Evolutionary conservation across 371 early-diverging fungal species (phyloP).

Genomic region (Rhizopus microsporus): DNA sequence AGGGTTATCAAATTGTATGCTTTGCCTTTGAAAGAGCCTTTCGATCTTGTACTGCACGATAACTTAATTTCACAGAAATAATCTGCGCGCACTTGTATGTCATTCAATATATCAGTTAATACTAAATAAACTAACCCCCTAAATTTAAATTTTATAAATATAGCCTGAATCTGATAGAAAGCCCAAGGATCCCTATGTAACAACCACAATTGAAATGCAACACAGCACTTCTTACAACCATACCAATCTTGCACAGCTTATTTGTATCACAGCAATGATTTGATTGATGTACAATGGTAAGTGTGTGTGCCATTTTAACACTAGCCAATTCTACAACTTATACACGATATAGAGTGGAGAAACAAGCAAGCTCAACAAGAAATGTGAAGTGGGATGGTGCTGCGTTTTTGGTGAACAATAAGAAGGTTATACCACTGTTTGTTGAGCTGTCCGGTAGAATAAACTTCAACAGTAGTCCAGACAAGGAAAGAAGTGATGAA

Average conservation of each 20-base stretch:
- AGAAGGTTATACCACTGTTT: constrained; percentile 11
- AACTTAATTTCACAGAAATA: constrained; percentile 9
- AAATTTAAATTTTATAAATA: constrained; percentile 3
- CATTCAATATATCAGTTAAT: background rate
- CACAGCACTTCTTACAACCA: constrained; percentile 10
- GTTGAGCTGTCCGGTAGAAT: constrained; percentile 17
- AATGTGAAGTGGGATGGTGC: constrained; percentile 17
- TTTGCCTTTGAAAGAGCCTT: background rate
- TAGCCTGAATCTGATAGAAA: constrained; percentile 13
- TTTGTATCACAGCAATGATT: too few relatives aligned
- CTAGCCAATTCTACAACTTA: constrained; percentile 2
- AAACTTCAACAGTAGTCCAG: constrained; percentile 7
- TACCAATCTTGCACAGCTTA: constrained; percentile 12
- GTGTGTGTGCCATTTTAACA: constrained; percentile 6
- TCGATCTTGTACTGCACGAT: constrained; percentile 8
- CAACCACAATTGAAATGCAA: constrained; percentile 13
- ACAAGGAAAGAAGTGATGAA: constrained; percentile 16
- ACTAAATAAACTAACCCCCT: constrained; percentile 8
- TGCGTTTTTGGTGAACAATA: constrained; percentile 16
- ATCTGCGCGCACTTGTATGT: constrained; percentile 9
- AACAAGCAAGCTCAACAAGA: constrained; percentile 11
- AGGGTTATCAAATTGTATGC: background rate
- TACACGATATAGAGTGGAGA: constrained; percentile 13
- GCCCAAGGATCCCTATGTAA: constrained; percentile 12
- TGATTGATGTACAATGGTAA: too few relatives aligned